Conservation (phyloP, 2,329 filamentous ascomycete genomes). For the Phoma sp. region DNA sequence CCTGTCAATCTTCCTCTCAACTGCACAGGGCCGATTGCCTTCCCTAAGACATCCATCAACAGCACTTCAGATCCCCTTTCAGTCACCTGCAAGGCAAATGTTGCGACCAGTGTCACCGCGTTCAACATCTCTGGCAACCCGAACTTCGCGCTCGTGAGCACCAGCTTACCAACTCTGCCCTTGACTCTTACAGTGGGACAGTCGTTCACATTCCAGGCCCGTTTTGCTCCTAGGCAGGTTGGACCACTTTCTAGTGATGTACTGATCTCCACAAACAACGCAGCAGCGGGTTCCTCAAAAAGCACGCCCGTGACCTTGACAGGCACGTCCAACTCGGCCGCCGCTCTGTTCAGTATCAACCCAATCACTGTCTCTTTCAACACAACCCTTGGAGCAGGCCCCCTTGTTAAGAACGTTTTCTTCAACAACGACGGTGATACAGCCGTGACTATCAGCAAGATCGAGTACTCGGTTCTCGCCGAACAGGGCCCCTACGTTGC, state of each 20-base stretch:
- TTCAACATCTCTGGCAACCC: conserved; percentile 47
- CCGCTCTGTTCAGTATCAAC: conserved; percentile 55
- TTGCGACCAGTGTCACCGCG: conserved; percentile 51
- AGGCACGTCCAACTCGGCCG: conserved; percentile 57
- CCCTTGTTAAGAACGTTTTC: conserved; percentile 51
- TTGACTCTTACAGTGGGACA: conserved; percentile 45
- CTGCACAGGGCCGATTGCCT: conserved; percentile 58
- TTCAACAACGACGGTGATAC: conserved; percentile 59
- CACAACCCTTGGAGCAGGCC: conserved; percentile 52
- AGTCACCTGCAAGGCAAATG: conserved; percentile 58
- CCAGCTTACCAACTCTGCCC: conserved; percentile 28
- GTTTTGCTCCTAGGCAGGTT: conserved; percentile 55
- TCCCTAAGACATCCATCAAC: conserved; percentile 55
- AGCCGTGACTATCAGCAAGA: conserved; percentile 51
- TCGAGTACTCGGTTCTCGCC: conserved; percentile 54
- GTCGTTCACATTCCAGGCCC: conserved; percentile 53
- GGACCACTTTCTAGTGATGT: conserved; percentile 58
- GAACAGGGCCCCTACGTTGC: conserved; percentile 55
- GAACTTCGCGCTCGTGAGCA: conserved; percentile 46
- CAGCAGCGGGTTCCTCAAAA: conserved; percentile 54
- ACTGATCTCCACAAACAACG: conserved; percentile 57
- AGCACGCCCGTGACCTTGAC: conserved; percentile 56
- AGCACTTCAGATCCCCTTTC: conserved; percentile 38
- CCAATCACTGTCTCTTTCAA: conserved; percentile 59
- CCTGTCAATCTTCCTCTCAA: conserved; percentile 62